Evolutionary conservation across 2,329 filamentous ascomycete species (phyloP).

Genomic region (Scytalidium sp.): DNA sequence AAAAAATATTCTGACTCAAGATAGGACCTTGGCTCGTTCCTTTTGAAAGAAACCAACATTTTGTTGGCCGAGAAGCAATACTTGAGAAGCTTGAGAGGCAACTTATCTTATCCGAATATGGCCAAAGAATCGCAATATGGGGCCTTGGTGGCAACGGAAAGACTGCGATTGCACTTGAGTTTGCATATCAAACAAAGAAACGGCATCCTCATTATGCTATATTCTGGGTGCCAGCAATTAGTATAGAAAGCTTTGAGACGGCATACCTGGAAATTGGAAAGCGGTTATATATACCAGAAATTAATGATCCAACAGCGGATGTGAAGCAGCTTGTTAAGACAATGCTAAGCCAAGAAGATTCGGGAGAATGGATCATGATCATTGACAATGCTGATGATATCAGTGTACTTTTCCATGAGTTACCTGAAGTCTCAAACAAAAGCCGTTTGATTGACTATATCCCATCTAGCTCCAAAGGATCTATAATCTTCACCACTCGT

Average conservation of each 20-base stretch:
- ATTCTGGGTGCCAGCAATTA: conserved; percentile 40
- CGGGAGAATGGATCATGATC: conserved; percentile 35
- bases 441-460: conserved; percentile 24
- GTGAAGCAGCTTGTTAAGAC: conserved; percentile 32
- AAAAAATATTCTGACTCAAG: too few relatives aligned
- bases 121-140: conserved; percentile 18
- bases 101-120: too few relatives aligned
- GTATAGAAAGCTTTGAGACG: conserved; percentile 34
- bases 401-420: conserved; percentile 1
- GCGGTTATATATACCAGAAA: conserved; percentile 14
- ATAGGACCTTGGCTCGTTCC: too few relatives aligned
- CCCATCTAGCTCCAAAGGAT: conserved; percentile 25
- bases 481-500: conserved; percentile 29
- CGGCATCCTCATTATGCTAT: conserved; percentile 33
- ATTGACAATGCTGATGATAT: conserved; percentile 41
- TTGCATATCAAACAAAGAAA: conserved; percentile 35
- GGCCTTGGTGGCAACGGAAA: conserved; percentile 39
- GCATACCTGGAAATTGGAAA: conserved; percentile 32
- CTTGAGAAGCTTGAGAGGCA: too few relatives aligned
- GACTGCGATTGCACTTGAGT: conserved; percentile 35
- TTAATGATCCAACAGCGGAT: conserved; percentile 24
- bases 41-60: background rate
- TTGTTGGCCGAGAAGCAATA: background rate
- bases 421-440: background rate
- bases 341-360: conserved; percentile 22